Conservation (phyloP, 129 eudicot species). For the Mikania micrantha region DNA sequence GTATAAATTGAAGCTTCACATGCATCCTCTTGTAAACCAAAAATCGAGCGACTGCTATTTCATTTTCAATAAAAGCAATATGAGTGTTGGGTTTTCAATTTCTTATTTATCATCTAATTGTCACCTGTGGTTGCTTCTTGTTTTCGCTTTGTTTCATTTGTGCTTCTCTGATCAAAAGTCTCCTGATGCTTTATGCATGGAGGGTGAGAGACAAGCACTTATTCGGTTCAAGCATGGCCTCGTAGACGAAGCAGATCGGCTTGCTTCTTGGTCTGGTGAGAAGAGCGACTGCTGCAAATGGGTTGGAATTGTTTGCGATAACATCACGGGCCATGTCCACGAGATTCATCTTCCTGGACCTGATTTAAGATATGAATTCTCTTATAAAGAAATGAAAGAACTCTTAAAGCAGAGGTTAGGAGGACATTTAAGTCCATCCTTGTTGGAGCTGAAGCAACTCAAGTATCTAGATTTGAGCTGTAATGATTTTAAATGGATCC, state of each 20-base stretch:
- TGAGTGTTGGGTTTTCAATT: background rate
- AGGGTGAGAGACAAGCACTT: constrained; percentile 21
- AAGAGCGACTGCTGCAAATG: constrained; percentile 25
- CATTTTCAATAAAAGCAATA: background rate
- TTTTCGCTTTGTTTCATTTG: background rate
- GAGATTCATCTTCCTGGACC: constrained; percentile 12
- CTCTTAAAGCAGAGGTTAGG: background rate
- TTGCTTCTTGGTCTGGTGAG: constrained; percentile 15
- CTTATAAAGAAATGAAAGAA: background rate
- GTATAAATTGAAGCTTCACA: too few relatives aligned
- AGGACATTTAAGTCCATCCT: constrained; percentile 23
- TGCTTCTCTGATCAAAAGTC: background rate
- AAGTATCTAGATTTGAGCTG: constrained; percentile 21
- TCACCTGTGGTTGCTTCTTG: background rate
- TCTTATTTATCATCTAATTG: background rate
- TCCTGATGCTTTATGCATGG: background rate
- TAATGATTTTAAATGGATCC: constrained; percentile 10
- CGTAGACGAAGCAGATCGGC: constrained; percentile 6
- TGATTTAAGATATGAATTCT: too few relatives aligned
- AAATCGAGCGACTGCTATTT: background rate
- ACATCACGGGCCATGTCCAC: constrained; percentile 15
- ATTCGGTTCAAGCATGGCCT: constrained; percentile 18
- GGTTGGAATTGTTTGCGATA: constrained; percentile 23
- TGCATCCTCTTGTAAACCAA: too few relatives aligned
- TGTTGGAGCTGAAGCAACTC: constrained; percentile 14